Base-by-base conservation (phyloP, 2,329 filamentous ascomycete genomes). In the Stemphylium lycopersici region DNA sequence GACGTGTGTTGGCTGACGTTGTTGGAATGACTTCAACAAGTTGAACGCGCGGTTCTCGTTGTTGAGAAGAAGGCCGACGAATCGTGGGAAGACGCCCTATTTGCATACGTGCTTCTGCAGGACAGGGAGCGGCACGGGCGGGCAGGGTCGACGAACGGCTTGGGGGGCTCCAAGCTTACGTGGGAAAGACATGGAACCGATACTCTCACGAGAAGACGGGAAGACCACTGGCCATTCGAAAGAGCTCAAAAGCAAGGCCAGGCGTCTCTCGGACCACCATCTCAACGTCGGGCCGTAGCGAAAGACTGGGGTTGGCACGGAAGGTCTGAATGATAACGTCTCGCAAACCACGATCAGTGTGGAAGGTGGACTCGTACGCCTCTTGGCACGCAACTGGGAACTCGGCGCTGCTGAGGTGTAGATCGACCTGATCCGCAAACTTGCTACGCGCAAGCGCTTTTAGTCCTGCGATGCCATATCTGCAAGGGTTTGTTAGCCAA, bases 301-400 rank as follows among this genome's bases (percentile, higher is more conserved):
- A 78, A 6, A 81, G 68, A 36, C 77, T 72, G 13, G 79, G 79
- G 50, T 81, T 77, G 13, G 66, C 74, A 39, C 76, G 73, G 69
- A 82, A 81, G 2, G 77, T 70, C 56, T 81, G 78, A 42, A 81
- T 69, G 47, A 81, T 73, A 42, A 81, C 66, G 56, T 80, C 77
- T 18, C 80, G 74, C 22, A 81, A 72, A 10, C 80, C 80, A 32
- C 80, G 75, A 62, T 82, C 80, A 16, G 71, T 74, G 66, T 82
- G 79, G 56, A 81, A 75, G 40, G 80, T 82, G 31, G 75, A 76
- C 54, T 77, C 76, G 67, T 81, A 82, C 12, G 78, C 79, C 58
- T 80, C 78, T 67, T 78, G 74, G 58, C 80, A 79, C 15, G 79
- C 78, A 42, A 79, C 77, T 44, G 80, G 74, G 32, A 81, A 73